Conservation (phyloP, 2,329 filamentous ascomycete species). For the Dactylonectria macrodidyma region DNA sequence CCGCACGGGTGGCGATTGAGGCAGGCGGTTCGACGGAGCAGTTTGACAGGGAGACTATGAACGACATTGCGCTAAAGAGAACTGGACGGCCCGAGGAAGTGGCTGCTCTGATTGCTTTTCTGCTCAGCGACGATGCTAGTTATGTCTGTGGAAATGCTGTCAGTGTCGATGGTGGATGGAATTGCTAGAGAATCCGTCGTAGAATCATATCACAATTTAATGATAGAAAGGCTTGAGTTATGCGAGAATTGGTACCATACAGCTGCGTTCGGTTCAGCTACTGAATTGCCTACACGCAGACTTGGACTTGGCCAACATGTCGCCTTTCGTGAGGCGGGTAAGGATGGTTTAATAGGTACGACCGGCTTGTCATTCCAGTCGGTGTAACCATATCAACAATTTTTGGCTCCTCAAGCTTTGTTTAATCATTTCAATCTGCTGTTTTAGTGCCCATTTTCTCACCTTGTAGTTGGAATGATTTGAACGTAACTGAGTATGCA, state of each 20-base stretch:
- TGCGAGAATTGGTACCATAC: not conserved
- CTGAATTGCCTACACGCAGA: not conserved
- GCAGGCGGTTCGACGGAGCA: conserved; percentile 18
- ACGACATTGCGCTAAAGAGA: conserved; percentile 40
- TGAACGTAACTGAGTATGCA: too few species aligned
- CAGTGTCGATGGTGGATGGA: conserved; percentile 49
- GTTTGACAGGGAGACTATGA: conserved; percentile 32
- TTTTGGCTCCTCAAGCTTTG: too few species aligned
- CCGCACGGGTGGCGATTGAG: conserved; percentile 27
- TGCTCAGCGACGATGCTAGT: conserved; percentile 47
- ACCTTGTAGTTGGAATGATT: too few species aligned
- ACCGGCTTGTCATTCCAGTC: too few species aligned
- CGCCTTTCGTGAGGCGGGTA: not conserved
- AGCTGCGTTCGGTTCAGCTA: not conserved
- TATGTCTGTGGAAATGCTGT: conserved; percentile 46
- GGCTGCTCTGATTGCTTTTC: conserved; percentile 46
- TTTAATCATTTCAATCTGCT: too few species aligned
- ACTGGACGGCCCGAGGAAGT: conserved; percentile 47
- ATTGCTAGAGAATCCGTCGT: conserved; percentile 34
- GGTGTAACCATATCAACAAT: too few species aligned
- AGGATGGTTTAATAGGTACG: too few species aligned
- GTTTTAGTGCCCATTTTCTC: too few species aligned
- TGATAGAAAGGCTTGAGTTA: not conserved
- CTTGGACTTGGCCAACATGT: not conserved
- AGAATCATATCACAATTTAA: not conserved